A percentile compares a stretch with the other conserved stretches of the same genome.
Conservation (phyloP, 805 yeast species). For the Spathaspora passalidarum region DNA sequence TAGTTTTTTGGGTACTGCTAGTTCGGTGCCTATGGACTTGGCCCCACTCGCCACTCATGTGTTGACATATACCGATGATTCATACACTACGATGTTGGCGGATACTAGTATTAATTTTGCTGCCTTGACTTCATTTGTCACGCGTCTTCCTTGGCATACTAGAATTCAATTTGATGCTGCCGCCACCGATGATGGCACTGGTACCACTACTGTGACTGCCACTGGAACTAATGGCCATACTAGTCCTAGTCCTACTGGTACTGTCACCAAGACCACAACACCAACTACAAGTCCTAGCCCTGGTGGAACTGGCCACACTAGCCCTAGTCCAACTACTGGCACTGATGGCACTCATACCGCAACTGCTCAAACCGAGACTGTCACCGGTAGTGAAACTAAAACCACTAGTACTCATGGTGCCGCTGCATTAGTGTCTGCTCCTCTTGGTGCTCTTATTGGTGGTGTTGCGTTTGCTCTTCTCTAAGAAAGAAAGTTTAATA, state of each 20-base stretch:
- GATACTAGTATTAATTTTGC: constrained; percentile 20
- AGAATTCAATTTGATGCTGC: constrained; percentile 17
- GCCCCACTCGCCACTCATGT: constrained; percentile 26
- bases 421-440: constrained; percentile 17
- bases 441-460: constrained; percentile 33
- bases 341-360: background rate
- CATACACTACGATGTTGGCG: constrained; percentile 35
- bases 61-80: constrained; percentile 31
- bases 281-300: constrained; percentile 6
- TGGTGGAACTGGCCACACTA: too few species aligned
- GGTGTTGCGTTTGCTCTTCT: constrained; percentile 33
- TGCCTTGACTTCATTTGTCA: constrained; percentile 27
- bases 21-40: constrained; percentile 23
- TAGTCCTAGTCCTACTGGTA: constrained; percentile 1
- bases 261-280: constrained; percentile 2
- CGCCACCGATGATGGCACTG: constrained; percentile 4
- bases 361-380: background rate
- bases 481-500: constrained; percentile 10
- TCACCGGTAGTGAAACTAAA: background rate
- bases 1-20: constrained; percentile 24
- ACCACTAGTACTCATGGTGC: constrained; percentile 4
- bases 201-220: background rate
- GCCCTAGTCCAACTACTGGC: background rate
- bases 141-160: constrained; percentile 38
- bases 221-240: background rate